phyloP scores from a whole-genome alignment of 495 filamentous ascomycete species.

The Penicillium daleae region DNA sequence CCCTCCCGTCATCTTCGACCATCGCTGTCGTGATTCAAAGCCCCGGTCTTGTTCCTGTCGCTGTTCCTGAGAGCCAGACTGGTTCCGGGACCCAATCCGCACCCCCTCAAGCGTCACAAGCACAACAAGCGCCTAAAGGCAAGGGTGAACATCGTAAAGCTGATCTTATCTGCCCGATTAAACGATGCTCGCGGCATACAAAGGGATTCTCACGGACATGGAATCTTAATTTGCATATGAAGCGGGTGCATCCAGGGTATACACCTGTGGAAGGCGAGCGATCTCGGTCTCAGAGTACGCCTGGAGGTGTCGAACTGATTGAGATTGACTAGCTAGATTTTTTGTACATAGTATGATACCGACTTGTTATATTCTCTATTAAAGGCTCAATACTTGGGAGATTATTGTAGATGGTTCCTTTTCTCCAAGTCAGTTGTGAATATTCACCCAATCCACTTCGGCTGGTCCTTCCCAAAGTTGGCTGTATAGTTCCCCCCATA shows the following conservation, averaged over 20 bases:
- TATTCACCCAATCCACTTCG: constrained; percentile 4
- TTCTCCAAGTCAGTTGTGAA: background rate
- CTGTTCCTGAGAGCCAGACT: background rate
- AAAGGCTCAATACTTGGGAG: background rate
- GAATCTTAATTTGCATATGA: constrained; percentile 48
- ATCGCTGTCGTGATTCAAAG: background rate
- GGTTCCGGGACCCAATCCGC: background rate
- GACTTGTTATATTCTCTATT: background rate
- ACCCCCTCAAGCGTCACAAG: background rate
- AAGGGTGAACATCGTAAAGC: constrained; percentile 37
- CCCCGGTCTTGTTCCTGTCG: background rate
- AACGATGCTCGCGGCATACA: constrained; percentile 32
- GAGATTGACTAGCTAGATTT: constrained; percentile 12
- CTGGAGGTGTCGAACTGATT: constrained; percentile 6
- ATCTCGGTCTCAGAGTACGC: constrained; percentile 10
- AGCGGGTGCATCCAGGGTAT: constrained; percentile 37
- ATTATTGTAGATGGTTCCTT: background rate
- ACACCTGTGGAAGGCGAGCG: constrained; percentile 3
- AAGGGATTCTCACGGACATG: constrained; percentile 43
- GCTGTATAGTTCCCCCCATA: background rate
- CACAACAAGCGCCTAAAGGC: constrained; percentile 18
- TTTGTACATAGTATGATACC: constrained; percentile 8
- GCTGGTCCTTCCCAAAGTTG: constrained; percentile 14
- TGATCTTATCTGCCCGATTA: constrained; percentile 41
- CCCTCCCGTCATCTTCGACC: background rate